These are phyloP conservation scores for Globisporangium solare DNA, from an alignment of 352 stramenopile species.

Conservation along the genomic window DNA sequence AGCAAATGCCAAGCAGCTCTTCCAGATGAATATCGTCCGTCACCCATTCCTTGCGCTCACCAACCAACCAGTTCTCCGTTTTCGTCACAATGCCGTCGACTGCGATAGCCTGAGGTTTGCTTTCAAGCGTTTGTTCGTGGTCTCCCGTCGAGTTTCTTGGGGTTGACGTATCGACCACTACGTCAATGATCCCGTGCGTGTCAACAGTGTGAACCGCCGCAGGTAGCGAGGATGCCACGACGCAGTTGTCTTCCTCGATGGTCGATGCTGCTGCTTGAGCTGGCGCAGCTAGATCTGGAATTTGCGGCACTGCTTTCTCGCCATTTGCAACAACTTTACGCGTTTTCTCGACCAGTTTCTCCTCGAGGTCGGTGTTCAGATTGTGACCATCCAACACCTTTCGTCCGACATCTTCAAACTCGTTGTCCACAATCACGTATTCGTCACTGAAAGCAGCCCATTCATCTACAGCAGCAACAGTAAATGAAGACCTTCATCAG, in stretches of 20 bases:
- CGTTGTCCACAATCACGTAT: constrained; percentile 79
- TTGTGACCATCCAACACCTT: constrained; percentile 62
- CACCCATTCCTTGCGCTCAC: constrained; percentile 39
- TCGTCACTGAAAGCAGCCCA: constrained; percentile 73
- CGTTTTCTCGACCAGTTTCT: constrained; percentile 24
- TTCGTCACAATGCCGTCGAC: constrained; percentile 12
- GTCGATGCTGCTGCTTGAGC: background rate
- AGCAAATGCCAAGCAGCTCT: constrained; percentile 76
- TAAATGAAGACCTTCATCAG: background rate
- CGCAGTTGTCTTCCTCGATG: constrained; percentile 15
- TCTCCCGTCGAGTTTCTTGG: constrained; percentile 2
- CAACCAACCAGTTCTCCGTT: constrained; percentile 30
- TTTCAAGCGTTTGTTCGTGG: background rate
- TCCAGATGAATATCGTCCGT: constrained; percentile 62
- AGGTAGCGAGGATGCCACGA: constrained; percentile 6
- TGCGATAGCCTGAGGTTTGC: background rate
- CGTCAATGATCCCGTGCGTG: constrained; percentile 15
- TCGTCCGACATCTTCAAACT: constrained; percentile 74
- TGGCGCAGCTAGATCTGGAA: constrained; percentile 9
- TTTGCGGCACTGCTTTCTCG: constrained; percentile 3
- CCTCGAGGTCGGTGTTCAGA: constrained; percentile 35
- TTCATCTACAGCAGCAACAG: constrained; percentile 32
- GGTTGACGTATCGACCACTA: constrained; percentile 27
- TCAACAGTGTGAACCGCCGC: background rate
- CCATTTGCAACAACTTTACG: constrained; percentile 8